Conservation (phyloP, 257 asterid genomes). For the Paulownia fortunei region DNA sequence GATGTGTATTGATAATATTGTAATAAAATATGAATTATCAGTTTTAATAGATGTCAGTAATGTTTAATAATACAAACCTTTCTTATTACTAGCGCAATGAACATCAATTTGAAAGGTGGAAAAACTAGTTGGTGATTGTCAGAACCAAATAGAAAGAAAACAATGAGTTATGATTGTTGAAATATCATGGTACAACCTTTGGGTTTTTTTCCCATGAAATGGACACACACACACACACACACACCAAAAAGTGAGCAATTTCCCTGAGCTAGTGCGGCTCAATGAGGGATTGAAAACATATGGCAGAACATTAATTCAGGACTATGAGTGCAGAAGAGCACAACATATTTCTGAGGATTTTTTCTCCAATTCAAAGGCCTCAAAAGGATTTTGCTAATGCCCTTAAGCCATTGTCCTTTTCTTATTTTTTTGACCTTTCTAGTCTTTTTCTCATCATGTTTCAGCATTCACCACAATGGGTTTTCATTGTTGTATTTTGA, state of each 20-base stretch:
- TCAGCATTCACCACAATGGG: not conserved
- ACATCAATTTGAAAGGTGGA: not conserved
- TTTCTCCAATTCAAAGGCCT: not conserved
- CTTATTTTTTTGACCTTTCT: not conserved
- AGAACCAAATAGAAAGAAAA: not conserved
- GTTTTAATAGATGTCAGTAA: too few relatives aligned
- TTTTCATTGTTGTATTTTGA: not conserved
- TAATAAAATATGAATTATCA: too few relatives aligned
- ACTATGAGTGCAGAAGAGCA: constrained; percentile 26
- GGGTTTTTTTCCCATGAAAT: constrained; percentile 31
- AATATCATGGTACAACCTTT: not conserved
- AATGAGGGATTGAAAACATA: constrained; percentile 2
- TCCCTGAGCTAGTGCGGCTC: constrained; percentile 11
- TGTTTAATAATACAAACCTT: too few relatives aligned
- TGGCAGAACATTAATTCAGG: not conserved
- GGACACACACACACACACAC: constrained; percentile 28
- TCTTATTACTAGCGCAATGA: not conserved
- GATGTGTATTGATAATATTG: too few relatives aligned
- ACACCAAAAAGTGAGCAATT: constrained; percentile 24
- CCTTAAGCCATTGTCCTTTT: constrained; percentile 5
- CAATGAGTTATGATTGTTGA: not conserved
- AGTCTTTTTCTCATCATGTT: constrained; percentile 22
- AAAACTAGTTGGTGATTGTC: not conserved
- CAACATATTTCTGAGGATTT: constrained; percentile 9
- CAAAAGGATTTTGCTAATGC: not conserved